Conservation (phyloP, 2,329 filamentous ascomycete genomes). For the Epichloe gansuensis region DNA sequence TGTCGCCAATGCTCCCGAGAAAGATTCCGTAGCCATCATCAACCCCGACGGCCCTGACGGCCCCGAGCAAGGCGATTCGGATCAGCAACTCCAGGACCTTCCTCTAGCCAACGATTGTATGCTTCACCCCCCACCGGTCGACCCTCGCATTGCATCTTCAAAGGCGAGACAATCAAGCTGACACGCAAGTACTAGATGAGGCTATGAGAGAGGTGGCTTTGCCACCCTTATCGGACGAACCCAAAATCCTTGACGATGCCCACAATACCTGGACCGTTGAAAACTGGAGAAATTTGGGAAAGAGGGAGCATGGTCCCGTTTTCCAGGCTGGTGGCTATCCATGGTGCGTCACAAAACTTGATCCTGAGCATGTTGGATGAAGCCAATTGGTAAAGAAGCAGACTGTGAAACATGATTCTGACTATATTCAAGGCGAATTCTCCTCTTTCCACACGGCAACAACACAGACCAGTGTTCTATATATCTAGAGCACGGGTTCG, state of each 20-base stretch:
- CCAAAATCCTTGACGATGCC: slow-evolving; percentile 64
- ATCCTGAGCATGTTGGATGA: neutral
- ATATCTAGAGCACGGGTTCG: slow-evolving; percentile 91
- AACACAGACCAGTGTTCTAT: slow-evolving; percentile 88
- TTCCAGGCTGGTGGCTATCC: slow-evolving; percentile 81
- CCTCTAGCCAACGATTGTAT: slow-evolving; percentile 41
- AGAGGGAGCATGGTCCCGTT: slow-evolving; percentile 75
- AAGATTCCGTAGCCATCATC: slow-evolving; percentile 41
- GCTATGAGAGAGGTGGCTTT: slow-evolving; percentile 76
- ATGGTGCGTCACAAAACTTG: slow-evolving; percentile 45
- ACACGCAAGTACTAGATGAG: slow-evolving; percentile 42
- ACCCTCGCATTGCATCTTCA: neutral
- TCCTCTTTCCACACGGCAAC: slow-evolving; percentile 93
- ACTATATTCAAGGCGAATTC: slow-evolving; percentile 55
- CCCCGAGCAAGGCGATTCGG: slow-evolving; percentile 31
- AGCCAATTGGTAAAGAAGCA: neutral
- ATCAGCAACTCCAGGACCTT: slow-evolving; percentile 31
- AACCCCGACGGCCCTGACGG: slow-evolving; percentile 38
- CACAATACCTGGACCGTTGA: slow-evolving; percentile 79
- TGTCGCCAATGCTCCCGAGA: slow-evolving; percentile 34
- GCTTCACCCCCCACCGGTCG: slow-evolving; percentile 14
- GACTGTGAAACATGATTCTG: neutral
- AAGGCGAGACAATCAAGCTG: neutral
- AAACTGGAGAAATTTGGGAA: slow-evolving; percentile 62
- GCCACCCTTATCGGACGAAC: slow-evolving; percentile 57